Evolutionary conservation across 371 early-diverging fungal genomes (phyloP), one percentile per base, ranked within the genome.

Genomic region (Nosema muscidifuracis): DNA sequence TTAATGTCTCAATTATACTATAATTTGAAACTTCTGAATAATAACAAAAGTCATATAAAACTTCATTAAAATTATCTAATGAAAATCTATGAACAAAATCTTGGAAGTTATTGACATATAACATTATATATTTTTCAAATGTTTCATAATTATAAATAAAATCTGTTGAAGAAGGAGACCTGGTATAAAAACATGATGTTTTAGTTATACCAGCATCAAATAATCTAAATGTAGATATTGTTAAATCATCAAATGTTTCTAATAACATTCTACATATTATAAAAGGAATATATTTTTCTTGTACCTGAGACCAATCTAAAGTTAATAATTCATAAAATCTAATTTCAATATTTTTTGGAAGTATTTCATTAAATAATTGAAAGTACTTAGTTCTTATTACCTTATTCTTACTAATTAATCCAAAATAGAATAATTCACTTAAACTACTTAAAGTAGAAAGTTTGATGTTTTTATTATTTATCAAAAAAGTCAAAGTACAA

Each of bases 241-340:
- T 24, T 13, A 30, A 4, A 55, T 24, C 30, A 28, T 30, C 28
- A 24, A 28, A 30, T 20, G 9, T 6, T 4, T 13, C n/a, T 6
- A 60, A 20, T 33, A 60, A 36, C 36, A 60, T 18, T 10, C 24
- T 33, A 20, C 4, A 4, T 16, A 60, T 16, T 10, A 60, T 31
- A 34, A 10, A 60, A 31, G 60, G 60, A 60, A 60, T 31, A 20
- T 60, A 34, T 33, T 3, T 10, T 60, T 38, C 20, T 9, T 60
- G 9, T 9, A 15, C 15, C n/a, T 7, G 9, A 7, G 60, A 13
- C 60, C 60, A 60, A 34, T 60, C 60, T 4, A 60, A 36, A 34
- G 6, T 33, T 20, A 60, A 20, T 34, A 60, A 20, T 30, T 18
- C 60, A 4, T 12, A 4, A 10, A 60, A 34, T 31, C 60, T 3